Evolutionary conservation across 1,284 basidiomycete genomes (phyloP), one percentile per base, ranked within the genome.

Genomic region (Puccinia brachypodii): DNA sequence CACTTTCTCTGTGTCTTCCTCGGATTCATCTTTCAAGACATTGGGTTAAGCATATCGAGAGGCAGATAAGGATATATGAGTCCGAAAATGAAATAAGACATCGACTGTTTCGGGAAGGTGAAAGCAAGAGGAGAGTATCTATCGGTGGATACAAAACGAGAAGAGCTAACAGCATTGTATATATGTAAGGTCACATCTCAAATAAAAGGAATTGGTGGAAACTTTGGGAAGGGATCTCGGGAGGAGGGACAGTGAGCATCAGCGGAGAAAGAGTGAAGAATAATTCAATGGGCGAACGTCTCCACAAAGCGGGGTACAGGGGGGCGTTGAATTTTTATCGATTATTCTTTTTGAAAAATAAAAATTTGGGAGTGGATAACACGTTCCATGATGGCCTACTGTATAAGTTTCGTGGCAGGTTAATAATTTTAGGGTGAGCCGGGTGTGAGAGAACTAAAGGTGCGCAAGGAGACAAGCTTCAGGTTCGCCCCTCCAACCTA

Each of bases 131-230:
- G 25, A 38, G 25, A 64, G 60, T 64, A 64, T 64, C 60, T 64
- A 50, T 50, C 47, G 22, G 22, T 50, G 60, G 60, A 33, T 64
- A 64, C 60, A 64, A 64, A 64, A 50, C 60, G 60, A 64, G 60
- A 64, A 64, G 16, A 28, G 60, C 33, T 33, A 19, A 64, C 33
- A 64, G 14, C 25, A 33, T 64, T 38, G 7, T 64, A 64, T 7
- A 19, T 53, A 19, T 38, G 60, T 64, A 38, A 64, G 60, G 60
- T 16, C 60, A 64, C 25, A 14, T 33, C 60, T 64, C 25, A 64
- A 6, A 64, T 33, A 31, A 38, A 6, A 28, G 28, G 31, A 64
- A 33, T 33, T 11, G 33, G 25, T 16, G 60, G 28, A 38, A 31
- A 33, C 3, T 7, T 7, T 28, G 33, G 60, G 31, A 64, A 33